Base-by-base conservation (phyloP, 371 early-diverging fungal species). In the Dentiscutata heterogama region DNA sequence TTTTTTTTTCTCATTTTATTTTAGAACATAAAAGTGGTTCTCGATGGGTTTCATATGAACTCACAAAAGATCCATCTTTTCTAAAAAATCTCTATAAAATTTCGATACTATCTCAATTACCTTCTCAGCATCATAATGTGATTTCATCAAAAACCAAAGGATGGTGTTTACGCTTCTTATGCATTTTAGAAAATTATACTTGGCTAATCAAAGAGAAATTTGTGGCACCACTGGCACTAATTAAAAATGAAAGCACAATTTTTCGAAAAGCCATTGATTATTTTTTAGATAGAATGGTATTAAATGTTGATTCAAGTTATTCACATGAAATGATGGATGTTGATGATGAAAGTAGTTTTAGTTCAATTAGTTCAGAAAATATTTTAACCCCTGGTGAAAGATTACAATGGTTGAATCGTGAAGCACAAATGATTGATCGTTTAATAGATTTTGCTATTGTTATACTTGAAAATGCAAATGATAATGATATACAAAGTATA, bases 91-190 rank as follows among this genome's bases (percentile, higher is more conserved):
- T n/a, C 53, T 82, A 39, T 56, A 65, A 10, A 60, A 86, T 25
- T 58, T 83, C 7, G 35, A 7, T 1, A 78, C 71, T 60, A 20
- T 83, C 3, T 3, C 50, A 2, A 50, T 74, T 8, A 58, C 51
- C 25, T n/a, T 71, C 60, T 22, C 51, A 79, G 11, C 50, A 67
- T 5, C 42, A 54, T 61, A 68, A 27, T 11, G 50, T 83, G 6
- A 78, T 71, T 58, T 72, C 81, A 13, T 73, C 78, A 70, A 56
- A 83, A 1, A 81, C 70, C 18, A 83, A 84, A 46, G 31, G 31
- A 42, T 86, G 86, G 86, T 85, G 86, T 20, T 56, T 79, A 0
- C 87, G 82, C n/a, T 78, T 86, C 8, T 85, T 84, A 1, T 83
- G 83, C n/a, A 53, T 70, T 8, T 64, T 86, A 6, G 73, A 83